A percentile compares a stretch with the other conserved stretches of the same genome.
Conservation (phyloP, 2,329 filamentous ascomycete species). For the Penicillium sp. region DNA sequence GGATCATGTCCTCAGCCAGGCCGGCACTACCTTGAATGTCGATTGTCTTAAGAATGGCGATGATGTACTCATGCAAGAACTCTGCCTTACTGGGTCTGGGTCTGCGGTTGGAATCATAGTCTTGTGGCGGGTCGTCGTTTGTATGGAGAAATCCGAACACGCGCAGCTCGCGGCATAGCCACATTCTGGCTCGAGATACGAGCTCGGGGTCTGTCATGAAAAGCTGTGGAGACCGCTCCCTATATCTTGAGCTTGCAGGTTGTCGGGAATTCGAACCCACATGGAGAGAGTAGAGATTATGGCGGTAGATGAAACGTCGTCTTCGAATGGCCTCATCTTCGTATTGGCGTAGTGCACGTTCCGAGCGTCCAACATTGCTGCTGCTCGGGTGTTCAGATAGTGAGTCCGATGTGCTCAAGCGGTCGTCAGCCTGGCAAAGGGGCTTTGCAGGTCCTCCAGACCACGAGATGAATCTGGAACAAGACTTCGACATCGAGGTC, state of each 20-base stretch:
- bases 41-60: constrained; percentile 3
- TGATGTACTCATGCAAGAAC: constrained; percentile 1
- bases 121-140: too few relatives aligned
- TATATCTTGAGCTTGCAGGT: background rate
- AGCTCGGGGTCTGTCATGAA: constrained; percentile 1
- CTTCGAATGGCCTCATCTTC: constrained; percentile 2
- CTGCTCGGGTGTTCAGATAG: too few relatives aligned
- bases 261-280: background rate
- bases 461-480: too few relatives aligned
- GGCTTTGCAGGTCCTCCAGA: too few relatives aligned
- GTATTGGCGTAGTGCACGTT: background rate
- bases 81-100: background rate
- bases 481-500: too few relatives aligned
- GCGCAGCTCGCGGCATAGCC: background rate
- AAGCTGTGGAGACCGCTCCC: too few relatives aligned
- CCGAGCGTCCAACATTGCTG: background rate
- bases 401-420: too few relatives aligned
- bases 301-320: background rate
- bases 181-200: background rate
- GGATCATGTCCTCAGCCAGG: background rate
- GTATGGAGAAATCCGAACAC: background rate
- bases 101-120: too few relatives aligned
- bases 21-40: constrained; percentile 1
- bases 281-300: constrained; percentile 2
- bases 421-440: too few relatives aligned